These are phyloP conservation scores for Trichoderma brevicompactum DNA, from an alignment of 2,329 filamentous ascomycete species.

Conservation along the genomic window DNA sequence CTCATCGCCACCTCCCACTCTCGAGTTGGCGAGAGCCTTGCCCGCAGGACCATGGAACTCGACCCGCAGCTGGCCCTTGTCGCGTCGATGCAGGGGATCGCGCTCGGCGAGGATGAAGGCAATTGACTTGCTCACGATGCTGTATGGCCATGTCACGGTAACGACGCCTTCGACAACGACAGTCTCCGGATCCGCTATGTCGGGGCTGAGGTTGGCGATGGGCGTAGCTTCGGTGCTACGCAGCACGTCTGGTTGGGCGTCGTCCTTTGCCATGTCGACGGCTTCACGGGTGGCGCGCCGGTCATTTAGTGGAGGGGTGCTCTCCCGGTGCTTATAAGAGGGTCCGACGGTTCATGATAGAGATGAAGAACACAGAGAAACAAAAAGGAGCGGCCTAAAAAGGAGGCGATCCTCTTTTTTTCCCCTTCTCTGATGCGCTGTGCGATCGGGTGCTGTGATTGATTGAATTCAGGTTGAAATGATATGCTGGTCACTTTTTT, in stretches of 20 bases:
- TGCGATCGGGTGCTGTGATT: neutral
- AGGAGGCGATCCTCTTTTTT: constrained; percentile 1
- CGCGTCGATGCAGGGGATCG: constrained; percentile 77
- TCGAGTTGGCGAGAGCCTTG: constrained; percentile 66
- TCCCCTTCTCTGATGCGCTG: constrained; percentile 12
- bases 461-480: constrained; percentile 7
- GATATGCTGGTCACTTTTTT: constrained; percentile 24
- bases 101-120: constrained; percentile 83
- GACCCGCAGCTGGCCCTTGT: constrained; percentile 79
- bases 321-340: constrained; percentile 10
- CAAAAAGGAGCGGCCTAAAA: neutral
- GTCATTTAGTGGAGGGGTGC: constrained; percentile 23
- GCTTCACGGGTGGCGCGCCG: constrained; percentile 23
- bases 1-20: constrained; percentile 78
- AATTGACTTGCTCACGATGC: constrained; percentile 71
- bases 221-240: constrained; percentile 48
- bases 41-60: constrained; percentile 74
- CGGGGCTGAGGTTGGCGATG: constrained; percentile 60
- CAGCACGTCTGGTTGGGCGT: constrained; percentile 35
- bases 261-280: constrained; percentile 36
- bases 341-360: constrained; percentile 22
- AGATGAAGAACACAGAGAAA: neutral
- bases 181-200: constrained; percentile 46
- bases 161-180: constrained; percentile 70
- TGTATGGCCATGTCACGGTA: constrained; percentile 91